These are phyloP conservation scores for Candida morakotiae DNA, from an alignment of 805 yeast species.

Conservation along the genomic window DNA sequence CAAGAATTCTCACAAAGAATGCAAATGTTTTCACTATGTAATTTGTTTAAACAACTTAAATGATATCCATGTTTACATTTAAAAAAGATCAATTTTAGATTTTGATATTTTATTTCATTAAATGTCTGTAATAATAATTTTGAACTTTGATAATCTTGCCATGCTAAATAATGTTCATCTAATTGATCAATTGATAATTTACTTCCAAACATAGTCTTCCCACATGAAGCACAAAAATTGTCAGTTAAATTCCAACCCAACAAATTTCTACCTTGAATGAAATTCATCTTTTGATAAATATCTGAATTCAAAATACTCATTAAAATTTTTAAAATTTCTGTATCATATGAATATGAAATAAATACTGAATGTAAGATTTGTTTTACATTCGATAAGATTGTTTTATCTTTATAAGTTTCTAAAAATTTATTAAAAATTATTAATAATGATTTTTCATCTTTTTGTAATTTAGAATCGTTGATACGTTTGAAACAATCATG, in stretches of 20 bases:
- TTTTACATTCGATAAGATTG: conserved; percentile 58
- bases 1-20: conserved; percentile 22
- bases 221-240: conserved; percentile 71
- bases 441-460: conserved; percentile 40
- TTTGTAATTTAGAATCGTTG: conserved; percentile 22
- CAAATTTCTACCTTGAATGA: conserved; percentile 36
- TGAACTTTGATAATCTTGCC: conserved; percentile 45
- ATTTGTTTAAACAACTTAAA: conserved; percentile 46
- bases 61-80: conserved; percentile 69
- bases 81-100: conserved; percentile 47
- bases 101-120: conserved; percentile 11
- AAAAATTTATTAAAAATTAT: conserved; percentile 54
- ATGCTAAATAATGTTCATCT: conserved; percentile 45
- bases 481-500: conserved; percentile 30
- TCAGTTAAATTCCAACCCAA: conserved; percentile 58
- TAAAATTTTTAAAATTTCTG: conserved; percentile 47
- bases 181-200: conserved; percentile 32
- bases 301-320: conserved; percentile 54
- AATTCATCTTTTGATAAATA: conserved; percentile 43
- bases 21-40: conserved; percentile 26
- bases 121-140: conserved; percentile 7
- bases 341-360: conserved; percentile 61
- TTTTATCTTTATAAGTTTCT: conserved; percentile 41
- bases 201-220: conserved; percentile 67
- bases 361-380: conserved; percentile 60